Evolutionary conservation across 805 yeast genomes (phyloP).

Genomic region (Yamadazyma laniorum): DNA sequence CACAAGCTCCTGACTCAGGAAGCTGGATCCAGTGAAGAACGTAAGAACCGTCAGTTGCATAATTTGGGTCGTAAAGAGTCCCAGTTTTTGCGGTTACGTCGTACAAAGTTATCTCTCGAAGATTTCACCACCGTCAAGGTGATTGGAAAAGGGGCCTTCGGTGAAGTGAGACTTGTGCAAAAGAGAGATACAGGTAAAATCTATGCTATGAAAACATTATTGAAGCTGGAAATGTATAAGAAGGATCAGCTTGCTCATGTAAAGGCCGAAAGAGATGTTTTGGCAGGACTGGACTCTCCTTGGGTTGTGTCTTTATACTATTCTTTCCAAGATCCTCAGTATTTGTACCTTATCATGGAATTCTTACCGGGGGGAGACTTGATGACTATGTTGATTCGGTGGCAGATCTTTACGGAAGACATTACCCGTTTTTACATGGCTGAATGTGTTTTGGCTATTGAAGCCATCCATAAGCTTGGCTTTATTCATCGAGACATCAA

Average conservation of each 20-base stretch:
- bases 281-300: conserved; percentile 85
- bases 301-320: conserved; percentile 85
- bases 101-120: conserved; percentile 78
- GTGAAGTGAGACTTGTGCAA: conserved; percentile 93
- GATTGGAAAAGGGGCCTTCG: conserved; percentile 96
- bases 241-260: conserved; percentile 94
- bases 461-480: conserved; percentile 88
- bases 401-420: conserved; percentile 92
- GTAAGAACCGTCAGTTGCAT: conserved; percentile 76
- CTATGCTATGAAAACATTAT: conserved; percentile 90
- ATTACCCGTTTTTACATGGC: conserved; percentile 93
- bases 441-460: conserved; percentile 92
- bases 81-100: conserved; percentile 75
- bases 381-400: conserved; percentile 94
- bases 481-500: conserved; percentile 96
- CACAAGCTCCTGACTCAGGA: conserved; percentile 66
- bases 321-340: conserved; percentile 76
- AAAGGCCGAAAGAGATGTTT: conserved; percentile 92
- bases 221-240: conserved; percentile 90
- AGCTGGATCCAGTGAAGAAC: conserved; percentile 69
- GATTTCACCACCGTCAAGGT: conserved; percentile 89
- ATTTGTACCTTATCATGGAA: conserved; percentile 77
- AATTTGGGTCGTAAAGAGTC: conserved; percentile 87
- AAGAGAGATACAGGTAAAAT: conserved; percentile 89
- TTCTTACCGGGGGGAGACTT: conserved; percentile 80